Evolutionary conservation across 345 rosid genomes (phyloP), one percentile per base, ranked within the genome.

Genomic region (Erucastrum elatum): DNA sequence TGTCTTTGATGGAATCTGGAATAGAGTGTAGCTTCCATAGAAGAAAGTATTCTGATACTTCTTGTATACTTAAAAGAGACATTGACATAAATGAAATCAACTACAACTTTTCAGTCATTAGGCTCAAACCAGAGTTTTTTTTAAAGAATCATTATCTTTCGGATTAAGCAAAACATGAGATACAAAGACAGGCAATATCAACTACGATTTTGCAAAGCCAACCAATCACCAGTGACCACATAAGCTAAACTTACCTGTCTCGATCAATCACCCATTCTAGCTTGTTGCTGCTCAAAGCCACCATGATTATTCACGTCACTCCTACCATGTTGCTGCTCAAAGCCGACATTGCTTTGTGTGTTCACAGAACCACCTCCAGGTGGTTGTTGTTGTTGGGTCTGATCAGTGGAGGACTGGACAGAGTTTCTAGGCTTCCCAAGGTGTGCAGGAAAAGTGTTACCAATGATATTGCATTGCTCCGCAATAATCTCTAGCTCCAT

Each of bases 231-330:
- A 70, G 26, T 64, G 41, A 70, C 56, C 29, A 25, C 75, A 77
- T 27, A 69, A 62, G 25, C 81, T 5, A 39, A 62, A 33, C 64
- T 62, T 31, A 4, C 76, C 60, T 2, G 30, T 29, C 30, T 29
- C 21, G 21, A 21, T 21, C 21, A 21, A 21, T 83, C 89, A 74
- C 60, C 82, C 25, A 70, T 74, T 77, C 77, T 77, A 63, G 75
- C 72, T 60, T 74, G 86, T 53, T 88, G 90, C 66, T 87, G 92
- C 62, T 88, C 76, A 53, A 82, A 15, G 21, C 55, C 21, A 51
- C 1, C 7, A 51, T 6, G 58, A 55, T 8, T 7, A 56, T 17
- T 56, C 8, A 72, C n/a, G 15, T 83, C 88, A 69, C 59, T 84
- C 21, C 21, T 21, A 21, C 21, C 21, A 21, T 21, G 21, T 21